Percentiles rank a stretch among this genome's conserved stretches.
phyloP scores from a whole-genome alignment of 805 yeast genomes.

The Ogataea ganodermae region DNA sequence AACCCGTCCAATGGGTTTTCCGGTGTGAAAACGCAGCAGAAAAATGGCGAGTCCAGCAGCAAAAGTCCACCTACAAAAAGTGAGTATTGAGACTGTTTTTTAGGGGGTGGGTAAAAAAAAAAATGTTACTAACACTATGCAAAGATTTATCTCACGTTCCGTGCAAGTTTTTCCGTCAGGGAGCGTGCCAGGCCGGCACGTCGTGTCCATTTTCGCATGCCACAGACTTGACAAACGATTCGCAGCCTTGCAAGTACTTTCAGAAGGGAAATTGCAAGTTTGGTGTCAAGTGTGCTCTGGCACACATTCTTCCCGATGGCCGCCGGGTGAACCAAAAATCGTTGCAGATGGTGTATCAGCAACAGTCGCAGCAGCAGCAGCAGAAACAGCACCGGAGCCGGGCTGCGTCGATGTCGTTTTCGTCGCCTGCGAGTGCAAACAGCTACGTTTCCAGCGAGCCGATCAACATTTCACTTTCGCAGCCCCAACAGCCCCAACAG shows the following conservation, averaged over 20 bases:
- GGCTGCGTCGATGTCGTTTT: conserved; percentile 9
- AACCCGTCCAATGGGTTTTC: too few relatives aligned
- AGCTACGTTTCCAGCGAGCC: conserved; percentile 17
- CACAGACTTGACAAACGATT: conserved; percentile 53
- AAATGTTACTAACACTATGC: conserved; percentile 23
- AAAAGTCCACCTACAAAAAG: conserved; percentile 30
- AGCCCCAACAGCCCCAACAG: conserved; percentile 2
- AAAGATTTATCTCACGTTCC: conserved; percentile 91
- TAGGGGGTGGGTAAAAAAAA: too few relatives aligned
- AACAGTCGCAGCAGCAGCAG: conserved; percentile 18
- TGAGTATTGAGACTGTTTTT: too few relatives aligned
- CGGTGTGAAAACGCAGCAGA: neutral
- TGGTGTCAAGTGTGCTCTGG: conserved; percentile 92
- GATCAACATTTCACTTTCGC: conserved; percentile 9
- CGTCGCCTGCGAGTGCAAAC: conserved; percentile 13
- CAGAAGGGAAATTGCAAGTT: conserved; percentile 97
- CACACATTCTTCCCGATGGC: conserved; percentile 88
- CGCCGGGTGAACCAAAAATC: conserved; percentile 65
- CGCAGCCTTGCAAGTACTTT: conserved; percentile 84
- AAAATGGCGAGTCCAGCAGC: conserved; percentile 20
- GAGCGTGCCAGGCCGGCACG: conserved; percentile 92
- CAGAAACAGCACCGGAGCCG: conserved; percentile 14
- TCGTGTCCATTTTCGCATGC: conserved; percentile 92
- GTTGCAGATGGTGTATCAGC: conserved; percentile 34
- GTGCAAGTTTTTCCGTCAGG: conserved; percentile 89